Evolutionary conservation across 1,284 basidiomycete species (phyloP).

Genomic region (Garcileccinum viscosum): DNA sequence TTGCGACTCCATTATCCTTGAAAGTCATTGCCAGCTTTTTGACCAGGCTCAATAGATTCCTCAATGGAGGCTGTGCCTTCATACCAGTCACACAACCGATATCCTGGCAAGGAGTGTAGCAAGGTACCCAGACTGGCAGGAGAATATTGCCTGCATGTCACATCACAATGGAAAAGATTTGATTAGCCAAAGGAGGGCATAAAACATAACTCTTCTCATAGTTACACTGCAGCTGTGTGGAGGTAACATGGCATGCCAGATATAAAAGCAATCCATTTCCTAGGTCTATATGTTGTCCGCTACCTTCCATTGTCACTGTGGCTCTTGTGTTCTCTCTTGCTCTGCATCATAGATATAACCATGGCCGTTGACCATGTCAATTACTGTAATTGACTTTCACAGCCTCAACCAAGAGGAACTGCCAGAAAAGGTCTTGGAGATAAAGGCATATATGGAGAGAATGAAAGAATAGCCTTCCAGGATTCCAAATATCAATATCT

Average conservation of each 20-base stretch:
- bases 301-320: neutral
- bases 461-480: neutral
- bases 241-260: constrained; percentile 8
- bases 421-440: neutral
- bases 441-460: neutral
- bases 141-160: neutral
- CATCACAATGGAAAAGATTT: neutral
- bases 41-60: neutral
- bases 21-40: neutral
- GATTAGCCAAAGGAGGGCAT: constrained; percentile 6
- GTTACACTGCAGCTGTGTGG: neutral
- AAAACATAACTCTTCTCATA: constrained; percentile 16
- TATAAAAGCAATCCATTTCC: constrained; percentile 15
- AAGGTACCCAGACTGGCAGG: neutral
- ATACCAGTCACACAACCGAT: neutral
- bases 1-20: neutral
- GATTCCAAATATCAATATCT: neutral
- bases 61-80: neutral
- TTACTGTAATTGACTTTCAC: neutral
- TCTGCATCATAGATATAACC: neutral
- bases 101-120: neutral
- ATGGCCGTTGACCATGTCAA: neutral
- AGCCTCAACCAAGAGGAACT: neutral
- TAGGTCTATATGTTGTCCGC: neutral
- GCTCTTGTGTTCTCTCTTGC: neutral